Evolutionary conservation across 495 filamentous ascomycete species (phyloP).

Genomic region (Daldinia loculata): DNA sequence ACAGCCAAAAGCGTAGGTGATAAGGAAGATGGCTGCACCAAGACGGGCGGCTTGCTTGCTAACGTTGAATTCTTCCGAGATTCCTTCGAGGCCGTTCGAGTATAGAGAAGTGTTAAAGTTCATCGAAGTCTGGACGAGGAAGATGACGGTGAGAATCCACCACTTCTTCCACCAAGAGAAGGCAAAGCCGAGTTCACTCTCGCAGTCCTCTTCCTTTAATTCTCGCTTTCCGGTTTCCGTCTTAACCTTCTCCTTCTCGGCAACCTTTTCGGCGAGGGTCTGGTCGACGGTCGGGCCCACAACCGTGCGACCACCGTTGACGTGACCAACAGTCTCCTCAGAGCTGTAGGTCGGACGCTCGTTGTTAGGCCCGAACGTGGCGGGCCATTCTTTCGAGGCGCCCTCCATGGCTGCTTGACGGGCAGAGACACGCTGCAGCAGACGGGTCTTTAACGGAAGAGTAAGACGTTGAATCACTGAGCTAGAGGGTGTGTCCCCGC

Average conservation of each 20-base stretch:
- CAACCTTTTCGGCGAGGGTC: conserved; percentile 23
- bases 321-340: conserved; percentile 39
- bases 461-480: conserved; percentile 2
- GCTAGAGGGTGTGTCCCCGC: conserved; percentile 5
- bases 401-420: conserved; percentile 26
- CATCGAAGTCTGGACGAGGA: conserved; percentile 82
- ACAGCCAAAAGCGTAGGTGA: conserved; percentile 80
- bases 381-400: conserved; percentile 30
- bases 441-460: not conserved
- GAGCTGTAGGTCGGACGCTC: conserved; percentile 40
- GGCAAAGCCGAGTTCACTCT: conserved; percentile 70
- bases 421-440: not conserved
- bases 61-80: conserved; percentile 69
- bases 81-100: conserved; percentile 68
- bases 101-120: conserved; percentile 85
- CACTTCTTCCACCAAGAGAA: conserved; percentile 77
- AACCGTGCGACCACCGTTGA: conserved; percentile 16
- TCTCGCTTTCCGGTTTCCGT: conserved; percentile 57
- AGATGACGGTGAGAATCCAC: conserved; percentile 76
- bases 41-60: conserved; percentile 69
- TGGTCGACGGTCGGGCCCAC: conserved; percentile 26
- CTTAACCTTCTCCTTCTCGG: conserved; percentile 38
- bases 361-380: conserved; percentile 30
- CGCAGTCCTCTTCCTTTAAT: conserved; percentile 69
- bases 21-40: conserved; percentile 75